Percentiles rank a stretch among this genome's conserved stretches.
phyloP scores from a whole-genome alignment of 352 stramenopile species.

The Sclerospora graminicola region DNA sequence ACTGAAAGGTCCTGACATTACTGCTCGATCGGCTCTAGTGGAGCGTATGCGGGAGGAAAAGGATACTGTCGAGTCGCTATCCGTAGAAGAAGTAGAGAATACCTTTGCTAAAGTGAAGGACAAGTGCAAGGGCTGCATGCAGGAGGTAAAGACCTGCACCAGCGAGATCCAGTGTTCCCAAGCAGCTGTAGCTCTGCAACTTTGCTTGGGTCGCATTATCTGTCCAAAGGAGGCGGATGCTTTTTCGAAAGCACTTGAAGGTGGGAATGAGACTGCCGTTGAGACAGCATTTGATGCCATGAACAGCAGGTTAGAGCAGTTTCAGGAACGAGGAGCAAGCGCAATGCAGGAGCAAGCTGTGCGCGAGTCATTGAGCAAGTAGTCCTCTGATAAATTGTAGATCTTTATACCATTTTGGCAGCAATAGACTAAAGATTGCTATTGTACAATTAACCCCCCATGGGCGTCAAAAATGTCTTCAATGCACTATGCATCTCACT shows the following conservation, averaged over 20 bases:
- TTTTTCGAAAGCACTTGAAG: constrained; percentile 66
- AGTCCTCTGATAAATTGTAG: too few species aligned
- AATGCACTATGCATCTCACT: too few species aligned
- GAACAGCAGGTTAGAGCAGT: constrained; percentile 63
- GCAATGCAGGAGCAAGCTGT: constrained; percentile 70
- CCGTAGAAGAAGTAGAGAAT: constrained; percentile 58
- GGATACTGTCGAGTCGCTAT: constrained; percentile 35
- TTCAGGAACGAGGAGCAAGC: constrained; percentile 65
- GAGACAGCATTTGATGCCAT: constrained; percentile 69
- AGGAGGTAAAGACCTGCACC: constrained; percentile 63
- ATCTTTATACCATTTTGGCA: too few species aligned
- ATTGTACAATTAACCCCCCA: too few species aligned
- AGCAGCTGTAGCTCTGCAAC: constrained; percentile 78
- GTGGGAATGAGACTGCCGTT: constrained; percentile 48
- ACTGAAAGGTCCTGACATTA: constrained; percentile 38
- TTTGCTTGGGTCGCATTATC: constrained; percentile 85
- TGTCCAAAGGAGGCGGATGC: constrained; percentile 51
- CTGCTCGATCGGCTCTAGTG: constrained; percentile 32
- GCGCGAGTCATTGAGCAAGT: constrained; percentile 48
- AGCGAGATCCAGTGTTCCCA: constrained; percentile 75
- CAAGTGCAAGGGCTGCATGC: constrained; percentile 74
- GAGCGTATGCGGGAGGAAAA: constrained; percentile 31
- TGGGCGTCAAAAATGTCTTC: too few species aligned
- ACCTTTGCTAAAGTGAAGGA: constrained; percentile 81
- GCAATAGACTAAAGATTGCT: too few species aligned